A percentile compares a stretch with the other conserved stretches of the same genome.
These are phyloP conservation scores for Nakazawaea wyomingensis DNA, from an alignment of 805 yeast species.

Conservation along the genomic window DNA sequence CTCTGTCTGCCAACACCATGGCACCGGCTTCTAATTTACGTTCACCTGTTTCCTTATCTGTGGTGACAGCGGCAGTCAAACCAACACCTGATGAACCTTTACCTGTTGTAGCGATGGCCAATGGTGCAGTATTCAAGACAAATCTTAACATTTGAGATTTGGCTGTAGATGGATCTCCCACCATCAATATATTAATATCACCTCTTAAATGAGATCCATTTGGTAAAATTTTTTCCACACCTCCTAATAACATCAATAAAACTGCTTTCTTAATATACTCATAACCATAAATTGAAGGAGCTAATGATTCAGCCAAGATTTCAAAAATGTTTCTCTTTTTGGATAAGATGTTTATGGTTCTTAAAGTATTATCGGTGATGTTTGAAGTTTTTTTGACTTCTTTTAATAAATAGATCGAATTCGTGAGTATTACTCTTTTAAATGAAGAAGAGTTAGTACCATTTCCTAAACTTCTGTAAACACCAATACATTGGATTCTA, in stretches of 20 bases:
- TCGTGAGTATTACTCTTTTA: slow-evolving; percentile 78
- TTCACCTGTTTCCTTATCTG: slow-evolving; percentile 96
- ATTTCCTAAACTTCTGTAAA: slow-evolving; percentile 87
- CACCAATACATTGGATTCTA: slow-evolving; percentile 89
- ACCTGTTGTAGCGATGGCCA: slow-evolving; percentile 98
- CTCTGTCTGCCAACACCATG: slow-evolving; percentile 97
- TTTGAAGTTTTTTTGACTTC: slow-evolving; percentile 63
- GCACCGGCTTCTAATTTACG: slow-evolving; percentile 98
- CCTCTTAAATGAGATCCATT: slow-evolving; percentile 98
- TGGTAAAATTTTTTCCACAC: slow-evolving; percentile 86
- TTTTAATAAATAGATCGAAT: slow-evolving; percentile 74
- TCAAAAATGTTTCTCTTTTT: slow-evolving; percentile 71
- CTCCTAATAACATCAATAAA: slow-evolving; percentile 85
- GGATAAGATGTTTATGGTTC: slow-evolving; percentile 77
- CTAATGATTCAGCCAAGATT: slow-evolving; percentile 75
- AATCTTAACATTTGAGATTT: slow-evolving; percentile 93
- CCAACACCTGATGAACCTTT: slow-evolving; percentile 99
- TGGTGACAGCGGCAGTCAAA: slow-evolving; percentile 96
- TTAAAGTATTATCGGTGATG: slow-evolving; percentile 75
- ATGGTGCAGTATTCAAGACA: slow-evolving; percentile 88
- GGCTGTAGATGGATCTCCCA: slow-evolving; percentile 98
- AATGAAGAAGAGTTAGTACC: slow-evolving; percentile 61
- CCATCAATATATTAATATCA: slow-evolving; percentile 93
- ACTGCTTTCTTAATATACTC: slow-evolving; percentile 89
- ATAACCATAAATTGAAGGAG: slow-evolving; percentile 95